phyloP scores from a whole-genome alignment of 2,329 filamentous ascomycete species.

The Neofusicoccum umdonicola region DNA sequence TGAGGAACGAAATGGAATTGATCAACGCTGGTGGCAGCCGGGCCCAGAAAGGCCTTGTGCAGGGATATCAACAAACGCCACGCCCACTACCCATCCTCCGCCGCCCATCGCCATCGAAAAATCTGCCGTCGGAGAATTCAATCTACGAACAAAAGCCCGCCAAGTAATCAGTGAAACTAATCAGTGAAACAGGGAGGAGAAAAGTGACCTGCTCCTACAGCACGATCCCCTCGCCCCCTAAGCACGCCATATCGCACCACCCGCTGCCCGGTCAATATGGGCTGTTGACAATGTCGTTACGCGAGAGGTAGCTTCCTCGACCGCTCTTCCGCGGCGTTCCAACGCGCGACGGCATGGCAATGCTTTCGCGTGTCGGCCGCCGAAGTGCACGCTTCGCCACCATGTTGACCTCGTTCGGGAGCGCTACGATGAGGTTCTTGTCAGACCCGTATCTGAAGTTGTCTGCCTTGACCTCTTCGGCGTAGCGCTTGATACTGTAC shows the following conservation, averaged over 20 bases:
- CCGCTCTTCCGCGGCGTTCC: constrained; percentile 29
- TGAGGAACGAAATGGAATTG: background rate
- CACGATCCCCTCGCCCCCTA: too few species aligned
- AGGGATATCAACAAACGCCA: constrained; percentile 14
- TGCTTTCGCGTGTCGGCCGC: constrained; percentile 89
- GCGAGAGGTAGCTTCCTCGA: constrained; percentile 69
- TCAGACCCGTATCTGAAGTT: constrained; percentile 97
- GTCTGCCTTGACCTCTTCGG: constrained; percentile 93
- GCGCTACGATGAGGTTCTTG: constrained; percentile 95
- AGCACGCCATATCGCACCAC: background rate
- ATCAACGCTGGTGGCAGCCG: background rate
- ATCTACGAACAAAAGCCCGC: background rate
- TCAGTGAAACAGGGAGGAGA: background rate
- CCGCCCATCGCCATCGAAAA: background rate
- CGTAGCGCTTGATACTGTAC: constrained; percentile 95
- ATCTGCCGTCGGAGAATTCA: background rate
- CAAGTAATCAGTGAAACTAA: background rate
- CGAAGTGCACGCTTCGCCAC: constrained; percentile 82
- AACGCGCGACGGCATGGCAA: constrained; percentile 60
- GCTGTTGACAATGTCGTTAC: constrained; percentile 80
- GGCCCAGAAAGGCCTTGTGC: background rate
- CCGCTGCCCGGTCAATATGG: constrained; percentile 47
- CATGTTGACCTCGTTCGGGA: constrained; percentile 98
- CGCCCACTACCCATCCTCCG: background rate
- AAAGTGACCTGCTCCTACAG: too few species aligned